Evolutionary conservation across 768 basidiomycete genomes (phyloP).

Genomic region (Lepiota subincarnata): DNA sequence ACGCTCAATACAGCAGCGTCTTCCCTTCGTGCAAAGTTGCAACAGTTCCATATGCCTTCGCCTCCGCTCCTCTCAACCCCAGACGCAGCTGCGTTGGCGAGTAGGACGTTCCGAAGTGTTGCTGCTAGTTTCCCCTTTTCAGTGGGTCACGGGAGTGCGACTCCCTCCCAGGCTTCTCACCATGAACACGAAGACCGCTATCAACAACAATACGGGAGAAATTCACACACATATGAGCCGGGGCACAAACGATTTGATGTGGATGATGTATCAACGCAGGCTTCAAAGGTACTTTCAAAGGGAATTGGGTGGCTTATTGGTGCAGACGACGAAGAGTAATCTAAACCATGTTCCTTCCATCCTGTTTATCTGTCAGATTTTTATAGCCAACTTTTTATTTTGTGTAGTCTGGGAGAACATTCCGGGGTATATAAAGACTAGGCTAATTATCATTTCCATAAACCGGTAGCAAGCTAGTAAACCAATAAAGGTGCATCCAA

Average conservation of each 20-base stretch:
- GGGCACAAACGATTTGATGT: slow-evolving; percentile 41
- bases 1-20: slow-evolving; percentile 35
- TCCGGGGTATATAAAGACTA: slow-evolving; percentile 1
- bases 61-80: slow-evolving; percentile 68
- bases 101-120: slow-evolving; percentile 72
- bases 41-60: slow-evolving; percentile 64
- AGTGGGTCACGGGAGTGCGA: slow-evolving; percentile 31
- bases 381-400: neutral
- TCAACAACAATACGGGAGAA: slow-evolving; percentile 13
- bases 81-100: slow-evolving; percentile 77
- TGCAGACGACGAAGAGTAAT: slow-evolving; percentile 55
- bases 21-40: slow-evolving; percentile 59
- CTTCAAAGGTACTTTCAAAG: slow-evolving; percentile 74
- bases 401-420: neutral
- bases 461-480: slow-evolving; percentile 2
- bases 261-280: slow-evolving; percentile 69
- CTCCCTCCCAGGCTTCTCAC: slow-evolving; percentile 8
- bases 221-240: slow-evolving; percentile 34
- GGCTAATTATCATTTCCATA: slow-evolving; percentile 5
- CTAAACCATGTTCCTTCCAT: neutral
- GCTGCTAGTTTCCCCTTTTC: slow-evolving; percentile 74
- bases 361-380: slow-evolving; percentile 10
- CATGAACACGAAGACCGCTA: neutral
- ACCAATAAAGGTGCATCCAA: neutral
- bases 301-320: slow-evolving; percentile 98